Conservation (phyloP, 2,329 filamentous ascomycete species). For the Aotearoamyces nothofagi region DNA sequence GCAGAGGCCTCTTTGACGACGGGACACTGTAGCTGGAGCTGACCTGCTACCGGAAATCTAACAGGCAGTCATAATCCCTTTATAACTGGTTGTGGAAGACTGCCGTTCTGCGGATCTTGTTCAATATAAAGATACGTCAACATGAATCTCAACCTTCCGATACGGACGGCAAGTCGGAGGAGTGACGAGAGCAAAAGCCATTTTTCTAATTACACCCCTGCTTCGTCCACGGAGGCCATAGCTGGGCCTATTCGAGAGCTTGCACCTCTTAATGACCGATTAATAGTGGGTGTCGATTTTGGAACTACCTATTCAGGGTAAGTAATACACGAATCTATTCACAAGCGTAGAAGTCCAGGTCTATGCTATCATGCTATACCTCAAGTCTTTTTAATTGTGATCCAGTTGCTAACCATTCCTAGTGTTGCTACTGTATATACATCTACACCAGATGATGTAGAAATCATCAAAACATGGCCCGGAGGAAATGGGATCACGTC, state of each 20-base stretch:
- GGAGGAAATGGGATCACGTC: conserved; percentile 77
- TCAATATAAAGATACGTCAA: too few species aligned
- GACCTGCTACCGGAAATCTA: too few species aligned
- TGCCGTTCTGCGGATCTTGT: too few species aligned
- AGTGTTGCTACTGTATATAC: conserved; percentile 61
- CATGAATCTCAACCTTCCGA: conserved; percentile 20
- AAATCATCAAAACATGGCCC: conserved; percentile 76
- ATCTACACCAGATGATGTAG: conserved; percentile 62
- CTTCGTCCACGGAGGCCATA: conserved; percentile 45
- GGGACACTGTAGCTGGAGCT: too few species aligned
- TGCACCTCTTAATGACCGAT: conserved; percentile 38
- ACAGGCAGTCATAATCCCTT: too few species aligned
- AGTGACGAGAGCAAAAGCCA: conserved; percentile 19
- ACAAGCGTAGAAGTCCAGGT: background rate
- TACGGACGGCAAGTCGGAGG: conserved; percentile 13
- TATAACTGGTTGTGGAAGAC: too few species aligned
- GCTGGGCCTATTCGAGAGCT: conserved; percentile 41
- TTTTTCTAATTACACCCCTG: conserved; percentile 28
- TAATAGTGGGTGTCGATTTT: conserved; percentile 71
- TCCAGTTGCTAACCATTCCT: conserved; percentile 7
- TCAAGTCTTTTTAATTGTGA: background rate
- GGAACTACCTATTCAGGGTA: conserved; percentile 73
- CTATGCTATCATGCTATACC: background rate
- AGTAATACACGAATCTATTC: conserved; percentile 18
- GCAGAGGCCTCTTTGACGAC: too few species aligned